Percentiles rank a stretch among this genome's conserved stretches.
Conservation (phyloP, 371 early-diverging fungal species). For the Haplosporangium sp. region DNA sequence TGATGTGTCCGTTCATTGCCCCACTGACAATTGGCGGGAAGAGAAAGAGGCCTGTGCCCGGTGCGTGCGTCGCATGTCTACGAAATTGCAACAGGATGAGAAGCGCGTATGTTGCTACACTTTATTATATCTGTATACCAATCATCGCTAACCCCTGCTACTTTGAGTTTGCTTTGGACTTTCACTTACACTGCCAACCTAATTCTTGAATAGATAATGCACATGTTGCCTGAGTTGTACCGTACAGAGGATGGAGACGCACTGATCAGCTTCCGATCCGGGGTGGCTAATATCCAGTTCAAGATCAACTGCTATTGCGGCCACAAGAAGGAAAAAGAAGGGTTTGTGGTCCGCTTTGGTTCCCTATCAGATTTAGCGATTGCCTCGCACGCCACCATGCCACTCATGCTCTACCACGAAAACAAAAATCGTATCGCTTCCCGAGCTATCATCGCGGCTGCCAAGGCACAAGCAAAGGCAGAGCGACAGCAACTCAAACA, state of each 20-base stretch:
- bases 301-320: constrained; percentile 48
- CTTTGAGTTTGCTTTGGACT: not conserved
- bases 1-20: constrained; percentile 12
- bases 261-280: constrained; percentile 33
- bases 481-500: constrained; percentile 18
- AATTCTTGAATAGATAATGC: constrained; percentile 24
- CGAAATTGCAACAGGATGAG: constrained; percentile 31
- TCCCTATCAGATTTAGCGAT: constrained; percentile 15
- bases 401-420: constrained; percentile 47
- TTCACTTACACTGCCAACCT: not conserved
- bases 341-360: constrained; percentile 41
- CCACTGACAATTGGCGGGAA: constrained; percentile 26
- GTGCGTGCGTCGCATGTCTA: constrained; percentile 40
- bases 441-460: constrained; percentile 21
- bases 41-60: constrained; percentile 38
- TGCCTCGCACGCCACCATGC: constrained; percentile 25
- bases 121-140: not conserved
- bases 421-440: constrained; percentile 46
- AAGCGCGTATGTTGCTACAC: constrained; percentile 27
- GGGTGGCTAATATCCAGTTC: constrained; percentile 43
- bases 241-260: constrained; percentile 38
- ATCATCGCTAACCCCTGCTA: not conserved
- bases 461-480: constrained; percentile 32
- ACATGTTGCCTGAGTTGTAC: constrained; percentile 36
- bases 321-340: constrained; percentile 44